A percentile compares a stretch with the other conserved stretches of the same genome.
phyloP scores from a whole-genome alignment of 169 alveolate species.

The Eimeria sp. region DNA sequence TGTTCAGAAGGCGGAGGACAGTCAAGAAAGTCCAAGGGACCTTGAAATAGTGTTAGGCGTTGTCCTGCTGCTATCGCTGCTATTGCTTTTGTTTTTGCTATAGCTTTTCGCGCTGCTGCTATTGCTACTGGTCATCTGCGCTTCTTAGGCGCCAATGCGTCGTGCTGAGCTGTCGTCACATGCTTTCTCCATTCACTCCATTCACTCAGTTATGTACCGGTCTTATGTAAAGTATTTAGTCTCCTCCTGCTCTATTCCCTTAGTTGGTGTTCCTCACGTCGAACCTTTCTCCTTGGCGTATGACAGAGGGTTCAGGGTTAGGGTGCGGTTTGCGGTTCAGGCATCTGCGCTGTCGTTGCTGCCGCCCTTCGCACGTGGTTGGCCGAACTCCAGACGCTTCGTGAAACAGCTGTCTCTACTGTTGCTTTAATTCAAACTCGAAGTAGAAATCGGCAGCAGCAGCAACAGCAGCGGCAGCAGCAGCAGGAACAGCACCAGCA shows the following conservation, averaged over 20 bases:
- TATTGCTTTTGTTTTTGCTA: background rate
- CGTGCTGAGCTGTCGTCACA: background rate
- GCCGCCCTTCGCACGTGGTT: constrained; percentile 37
- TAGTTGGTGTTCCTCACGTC: no score
- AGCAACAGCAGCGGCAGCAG: background rate
- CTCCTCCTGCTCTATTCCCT: background rate
- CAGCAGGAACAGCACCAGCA: background rate
- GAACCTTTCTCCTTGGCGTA: background rate
- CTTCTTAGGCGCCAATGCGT: background rate
- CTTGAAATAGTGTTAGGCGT: background rate
- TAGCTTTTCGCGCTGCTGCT: background rate
- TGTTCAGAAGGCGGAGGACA: background rate
- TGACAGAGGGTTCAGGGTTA: background rate
- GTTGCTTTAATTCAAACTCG: background rate
- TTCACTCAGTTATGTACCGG: no score
- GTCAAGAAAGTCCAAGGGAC: background rate
- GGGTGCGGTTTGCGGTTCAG: background rate
- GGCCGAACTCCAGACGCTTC: background rate
- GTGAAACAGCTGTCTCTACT: background rate
- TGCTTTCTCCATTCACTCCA: background rate
- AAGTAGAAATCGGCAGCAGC: background rate
- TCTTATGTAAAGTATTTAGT: no score
- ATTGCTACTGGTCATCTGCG: background rate
- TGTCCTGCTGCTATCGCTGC: background rate
- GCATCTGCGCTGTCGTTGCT: constrained; percentile 66